Conservation (phyloP, 2,329 filamentous ascomycete genomes). For the Neofusicoccum parvum region DNA sequence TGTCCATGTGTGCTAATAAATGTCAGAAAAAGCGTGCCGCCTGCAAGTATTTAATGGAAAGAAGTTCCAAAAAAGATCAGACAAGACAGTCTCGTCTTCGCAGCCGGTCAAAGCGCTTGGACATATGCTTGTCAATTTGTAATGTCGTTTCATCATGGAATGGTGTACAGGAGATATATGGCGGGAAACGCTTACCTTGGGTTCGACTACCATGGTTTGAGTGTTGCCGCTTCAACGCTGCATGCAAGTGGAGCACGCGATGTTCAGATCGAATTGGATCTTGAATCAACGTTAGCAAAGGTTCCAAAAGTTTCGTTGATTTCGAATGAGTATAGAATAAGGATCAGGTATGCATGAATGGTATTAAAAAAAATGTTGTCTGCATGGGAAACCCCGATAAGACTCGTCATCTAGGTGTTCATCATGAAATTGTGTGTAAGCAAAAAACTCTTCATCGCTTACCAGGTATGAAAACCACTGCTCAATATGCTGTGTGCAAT, state of each 20-base stretch:
- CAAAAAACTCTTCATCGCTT: constrained; percentile 21
- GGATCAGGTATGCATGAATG: constrained; percentile 69
- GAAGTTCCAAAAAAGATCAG: constrained; percentile 30
- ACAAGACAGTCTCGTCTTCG: constrained; percentile 50
- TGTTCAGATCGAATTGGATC: neutral
- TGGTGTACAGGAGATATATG: too few species aligned
- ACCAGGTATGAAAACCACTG: constrained; percentile 9
- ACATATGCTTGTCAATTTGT: constrained; percentile 96
- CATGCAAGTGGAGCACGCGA: neutral
- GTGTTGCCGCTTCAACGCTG: neutral
- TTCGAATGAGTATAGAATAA: neutral
- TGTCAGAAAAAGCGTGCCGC: neutral
- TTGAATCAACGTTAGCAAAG: neutral
- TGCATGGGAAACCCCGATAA: constrained; percentile 73
- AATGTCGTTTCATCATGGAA: constrained; percentile 79
- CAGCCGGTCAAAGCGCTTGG: constrained; percentile 62
- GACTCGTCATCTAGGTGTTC: constrained; percentile 75
- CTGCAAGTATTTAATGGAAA: neutral
- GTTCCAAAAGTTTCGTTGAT: neutral
- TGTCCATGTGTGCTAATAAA: constrained; percentile 21
- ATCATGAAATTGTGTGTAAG: constrained; percentile 42
- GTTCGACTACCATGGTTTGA: too few species aligned
- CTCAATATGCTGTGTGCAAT: too few species aligned
- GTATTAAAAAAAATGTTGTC: constrained; percentile 66
- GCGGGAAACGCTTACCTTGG: neutral